phyloP scores from a whole-genome alignment of 495 filamentous ascomycete genomes.

The Aspergillus diversus region DNA sequence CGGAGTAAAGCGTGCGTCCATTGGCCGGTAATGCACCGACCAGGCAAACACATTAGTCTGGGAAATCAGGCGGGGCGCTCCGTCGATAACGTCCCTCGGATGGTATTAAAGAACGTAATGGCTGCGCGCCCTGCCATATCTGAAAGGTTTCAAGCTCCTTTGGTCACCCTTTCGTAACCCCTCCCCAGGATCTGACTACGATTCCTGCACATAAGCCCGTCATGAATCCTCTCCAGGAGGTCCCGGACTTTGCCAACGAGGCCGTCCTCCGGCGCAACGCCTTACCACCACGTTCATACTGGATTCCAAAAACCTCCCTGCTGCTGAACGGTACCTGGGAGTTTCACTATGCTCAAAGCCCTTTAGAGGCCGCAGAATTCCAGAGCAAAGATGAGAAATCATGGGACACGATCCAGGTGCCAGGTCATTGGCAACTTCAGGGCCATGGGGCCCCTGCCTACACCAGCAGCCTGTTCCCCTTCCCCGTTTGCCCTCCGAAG shows the following conservation, averaged over 20 bases:
- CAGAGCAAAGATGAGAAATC: slow-evolving; percentile 26
- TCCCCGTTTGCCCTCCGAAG: slow-evolving; percentile 58
- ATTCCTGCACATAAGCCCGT: too few relatives aligned
- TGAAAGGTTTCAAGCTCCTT: too few relatives aligned
- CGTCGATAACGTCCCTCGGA: too few relatives aligned
- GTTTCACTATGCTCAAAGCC: slow-evolving; percentile 56
- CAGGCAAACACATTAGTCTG: too few relatives aligned
- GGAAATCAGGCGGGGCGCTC: too few relatives aligned
- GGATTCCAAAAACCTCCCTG: slow-evolving; percentile 46
- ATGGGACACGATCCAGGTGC: slow-evolving; percentile 59
- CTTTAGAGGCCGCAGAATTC: slow-evolving; percentile 46
- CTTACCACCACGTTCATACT: slow-evolving; percentile 60
- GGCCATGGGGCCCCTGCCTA: slow-evolving; percentile 63
- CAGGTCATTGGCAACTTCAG: slow-evolving; percentile 70
- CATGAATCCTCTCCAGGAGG: background rate
- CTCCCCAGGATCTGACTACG: too few relatives aligned
- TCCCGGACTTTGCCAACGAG: slow-evolving; percentile 64
- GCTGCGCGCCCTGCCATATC: too few relatives aligned
- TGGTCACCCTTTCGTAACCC: too few relatives aligned
- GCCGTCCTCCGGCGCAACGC: slow-evolving; percentile 62
- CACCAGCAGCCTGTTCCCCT: slow-evolving; percentile 63
- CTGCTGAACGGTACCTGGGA: slow-evolving; percentile 61
- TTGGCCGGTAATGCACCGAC: background rate
- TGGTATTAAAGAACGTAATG: too few relatives aligned
- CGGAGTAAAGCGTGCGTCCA: background rate